A percentile compares a stretch with the other conserved stretches of the same genome.
phyloP scores from a whole-genome alignment of 2,329 filamentous ascomycete genomes.

The Sphaerulina populicola region DNA sequence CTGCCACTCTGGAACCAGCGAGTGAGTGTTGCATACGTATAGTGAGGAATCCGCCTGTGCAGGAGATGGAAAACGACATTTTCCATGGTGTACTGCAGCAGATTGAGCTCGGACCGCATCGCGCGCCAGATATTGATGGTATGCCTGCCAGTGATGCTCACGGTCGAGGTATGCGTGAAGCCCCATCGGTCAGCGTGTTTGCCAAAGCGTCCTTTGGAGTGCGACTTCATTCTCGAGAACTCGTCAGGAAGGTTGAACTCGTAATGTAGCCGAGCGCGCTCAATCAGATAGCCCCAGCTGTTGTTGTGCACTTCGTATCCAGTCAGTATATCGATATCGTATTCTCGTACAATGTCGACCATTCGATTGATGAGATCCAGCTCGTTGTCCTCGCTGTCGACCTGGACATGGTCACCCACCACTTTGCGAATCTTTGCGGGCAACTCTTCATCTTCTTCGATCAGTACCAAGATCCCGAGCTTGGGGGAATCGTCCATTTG shows the following conservation, averaged over 20 bases:
- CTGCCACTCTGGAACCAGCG: constrained; percentile 68
- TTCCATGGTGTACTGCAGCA: constrained; percentile 93
- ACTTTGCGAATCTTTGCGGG: constrained; percentile 55
- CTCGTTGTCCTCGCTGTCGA: constrained; percentile 69
- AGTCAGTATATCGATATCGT: constrained; percentile 87
- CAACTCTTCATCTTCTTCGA: constrained; percentile 44
- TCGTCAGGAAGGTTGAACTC: constrained; percentile 88
- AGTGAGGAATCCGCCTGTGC: constrained; percentile 80
- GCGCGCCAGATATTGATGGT: constrained; percentile 97
- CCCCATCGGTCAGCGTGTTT: constrained; percentile 87
- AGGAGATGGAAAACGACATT: constrained; percentile 89
- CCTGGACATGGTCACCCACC: constrained; percentile 47
- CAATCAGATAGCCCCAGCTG: constrained; percentile 93
- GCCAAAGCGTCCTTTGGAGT: constrained; percentile 74
- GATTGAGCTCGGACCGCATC: constrained; percentile 84
- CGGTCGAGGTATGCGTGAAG: constrained; percentile 85
- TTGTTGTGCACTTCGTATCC: constrained; percentile 90
- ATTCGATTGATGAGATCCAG: constrained; percentile 77
- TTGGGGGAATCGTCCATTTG: constrained; percentile 64
- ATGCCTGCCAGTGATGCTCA: constrained; percentile 85
- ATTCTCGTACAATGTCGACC: constrained; percentile 71
- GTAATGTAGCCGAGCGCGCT: constrained; percentile 75
- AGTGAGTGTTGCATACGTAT: constrained; percentile 69
- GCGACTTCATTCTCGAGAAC: constrained; percentile 76
- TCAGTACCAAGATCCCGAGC: constrained; percentile 63